phyloP scores from a whole-genome alignment of 2,329 filamentous ascomycete genomes.

The Colletotrichum tanaceti region DNA sequence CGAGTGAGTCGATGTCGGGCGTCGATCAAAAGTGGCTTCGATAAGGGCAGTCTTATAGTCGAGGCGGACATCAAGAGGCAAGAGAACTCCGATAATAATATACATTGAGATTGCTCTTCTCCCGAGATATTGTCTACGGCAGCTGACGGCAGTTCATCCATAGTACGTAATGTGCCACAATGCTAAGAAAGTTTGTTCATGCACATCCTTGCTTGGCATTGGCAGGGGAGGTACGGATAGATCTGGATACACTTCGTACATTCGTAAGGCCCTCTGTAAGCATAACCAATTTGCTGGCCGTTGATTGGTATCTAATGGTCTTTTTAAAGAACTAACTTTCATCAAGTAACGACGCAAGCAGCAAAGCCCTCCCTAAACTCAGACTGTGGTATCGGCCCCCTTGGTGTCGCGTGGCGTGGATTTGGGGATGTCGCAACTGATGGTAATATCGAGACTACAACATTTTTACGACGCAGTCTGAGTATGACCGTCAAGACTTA shows the following conservation, averaged over 20 bases:
- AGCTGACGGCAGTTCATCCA: conserved; percentile 25
- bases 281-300: too few relatives aligned
- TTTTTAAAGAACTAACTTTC: too few relatives aligned
- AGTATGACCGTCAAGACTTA: neutral
- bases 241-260: too few relatives aligned
- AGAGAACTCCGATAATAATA: conserved; percentile 14
- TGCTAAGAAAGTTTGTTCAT: conserved; percentile 30
- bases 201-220: conserved; percentile 2
- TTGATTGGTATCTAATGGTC: too few relatives aligned
- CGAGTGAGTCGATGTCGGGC: too few relatives aligned
- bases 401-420: too few relatives aligned
- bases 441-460: too few relatives aligned
- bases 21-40: neutral
- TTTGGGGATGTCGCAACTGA: too few relatives aligned
- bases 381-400: too few relatives aligned
- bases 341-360: too few relatives aligned
- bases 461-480: too few relatives aligned
- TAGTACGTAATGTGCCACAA: conserved; percentile 19
- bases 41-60: neutral
- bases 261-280: neutral
- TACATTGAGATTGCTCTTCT: conserved; percentile 10
- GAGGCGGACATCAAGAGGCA: conserved; percentile 9
- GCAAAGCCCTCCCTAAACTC: too few relatives aligned
- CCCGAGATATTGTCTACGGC: neutral
- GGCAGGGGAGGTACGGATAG: neutral